Evolutionary conservation across 176 grass and related monocot genomes (phyloP), one percentile per base, ranked within the genome.

Genomic region (Alloteropsis semialata): DNA sequence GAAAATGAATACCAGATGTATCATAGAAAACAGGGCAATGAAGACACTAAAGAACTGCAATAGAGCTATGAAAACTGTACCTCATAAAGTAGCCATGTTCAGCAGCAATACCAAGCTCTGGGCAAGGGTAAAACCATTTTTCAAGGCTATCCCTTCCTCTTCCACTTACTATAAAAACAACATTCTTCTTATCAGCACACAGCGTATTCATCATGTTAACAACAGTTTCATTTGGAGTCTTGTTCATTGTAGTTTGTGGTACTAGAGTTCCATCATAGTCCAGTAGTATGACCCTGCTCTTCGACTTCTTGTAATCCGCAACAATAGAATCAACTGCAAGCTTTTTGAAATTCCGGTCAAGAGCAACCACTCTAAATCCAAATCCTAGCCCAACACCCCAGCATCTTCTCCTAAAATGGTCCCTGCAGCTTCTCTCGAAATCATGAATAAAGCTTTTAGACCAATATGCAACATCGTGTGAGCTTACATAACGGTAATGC

Each of bases 41-140:
- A 48, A 82, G 50, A 60, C n/a, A 48, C 24, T 41, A 76, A 87
- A 30, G 17, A 76, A 61, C 19, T 33, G 56, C 72, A 49, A 37
- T 29, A 49, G 18, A 34, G 54, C 10, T 7, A 42, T 11, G 62
- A 80, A 79, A 54, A 36, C 10, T 19, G 34, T 89, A 92, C 90
- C 90, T 89, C 53, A 86, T 83, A 36, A 92, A 89, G 84, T 92
- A 92, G 30, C 90, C 90, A 89, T 92, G 90, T 83, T 92, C 90
- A 42, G 90, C 87, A 30, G 87, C 90, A 81, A 92, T 89, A 24
- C 90, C 90, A 86, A 92, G 83, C 46, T 92, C 81, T 64, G 74
- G 78, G 25, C 90, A 92, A 68, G 65, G 67, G 80, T 53, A 78
- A 82, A 88, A 88, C 80, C 86, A 88, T 51, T 88, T 83, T n/a